Evolutionary conservation across 129 eudicot genomes (phyloP).

Genomic region (Calendula officinalis): DNA sequence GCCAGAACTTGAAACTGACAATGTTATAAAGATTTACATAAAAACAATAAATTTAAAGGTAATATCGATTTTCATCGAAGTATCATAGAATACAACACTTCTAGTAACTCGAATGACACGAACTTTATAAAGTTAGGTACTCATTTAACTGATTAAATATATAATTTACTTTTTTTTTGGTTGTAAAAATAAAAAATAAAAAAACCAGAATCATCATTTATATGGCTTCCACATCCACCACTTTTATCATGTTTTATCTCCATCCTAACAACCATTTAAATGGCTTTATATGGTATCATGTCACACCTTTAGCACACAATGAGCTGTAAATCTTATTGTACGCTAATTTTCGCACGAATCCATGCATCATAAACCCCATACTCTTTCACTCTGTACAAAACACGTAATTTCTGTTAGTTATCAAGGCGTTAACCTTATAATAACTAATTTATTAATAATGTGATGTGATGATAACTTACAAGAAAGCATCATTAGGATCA

Average conservation of each 20-base stretch:
- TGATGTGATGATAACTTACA: conserved; percentile 47
- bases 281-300: neutral
- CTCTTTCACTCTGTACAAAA: conserved; percentile 61
- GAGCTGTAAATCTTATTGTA: neutral
- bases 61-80: neutral
- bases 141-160: conserved; percentile 11
- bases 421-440: neutral
- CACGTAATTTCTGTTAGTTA: neutral
- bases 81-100: neutral
- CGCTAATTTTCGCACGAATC: conserved; percentile 32
- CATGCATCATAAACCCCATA: conserved; percentile 68
- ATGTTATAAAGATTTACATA: too few species aligned
- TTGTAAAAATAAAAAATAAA: conserved; percentile 8
- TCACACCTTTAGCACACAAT: neutral
- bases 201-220: conserved; percentile 1
- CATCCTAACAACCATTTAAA: conserved; percentile 3
- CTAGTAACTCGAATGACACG: neutral
- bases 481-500: conserved; percentile 50
- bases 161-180: conserved; percentile 15
- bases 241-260: conserved; percentile 1
- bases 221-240: neutral
- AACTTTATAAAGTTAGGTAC: conserved; percentile 3
- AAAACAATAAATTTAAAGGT: too few species aligned
- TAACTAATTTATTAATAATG: neutral
- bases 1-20: too few species aligned